Evolutionary conservation across 805 yeast species (phyloP).

Genomic region (Blastobotrys chiropterorum): DNA sequence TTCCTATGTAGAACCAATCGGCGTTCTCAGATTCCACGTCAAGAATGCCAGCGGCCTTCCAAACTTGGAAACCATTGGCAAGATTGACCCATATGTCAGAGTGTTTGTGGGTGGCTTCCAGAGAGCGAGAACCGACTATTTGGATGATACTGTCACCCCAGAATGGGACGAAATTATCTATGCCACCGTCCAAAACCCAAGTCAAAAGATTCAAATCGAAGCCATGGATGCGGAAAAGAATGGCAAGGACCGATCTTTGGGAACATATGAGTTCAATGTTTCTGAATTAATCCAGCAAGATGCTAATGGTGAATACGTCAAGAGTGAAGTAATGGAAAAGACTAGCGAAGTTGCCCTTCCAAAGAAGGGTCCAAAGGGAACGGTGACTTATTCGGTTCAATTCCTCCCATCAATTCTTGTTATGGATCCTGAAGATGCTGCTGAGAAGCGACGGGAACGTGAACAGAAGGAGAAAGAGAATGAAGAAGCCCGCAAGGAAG

Average conservation of each 20-base stretch:
- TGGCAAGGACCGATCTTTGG: slow-evolving; percentile 81
- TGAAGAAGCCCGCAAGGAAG: slow-evolving; percentile 11
- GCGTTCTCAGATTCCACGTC: slow-evolving; percentile 70
- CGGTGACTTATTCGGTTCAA: slow-evolving; percentile 61
- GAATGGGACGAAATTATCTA: slow-evolving; percentile 79
- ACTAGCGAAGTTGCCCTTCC: slow-evolving; percentile 60
- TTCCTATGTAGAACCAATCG: slow-evolving; percentile 90
- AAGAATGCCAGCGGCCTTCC: slow-evolving; percentile 67
- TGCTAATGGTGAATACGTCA: slow-evolving; percentile 51
- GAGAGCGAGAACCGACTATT: slow-evolving; percentile 68
- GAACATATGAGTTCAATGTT: slow-evolving; percentile 67
- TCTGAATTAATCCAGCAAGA: slow-evolving; percentile 59
- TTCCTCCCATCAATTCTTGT: slow-evolving; percentile 83
- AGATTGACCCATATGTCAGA: slow-evolving; percentile 86
- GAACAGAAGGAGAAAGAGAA: slow-evolving; percentile 33
- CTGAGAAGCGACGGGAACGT: slow-evolving; percentile 45
- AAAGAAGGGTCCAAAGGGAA: slow-evolving; percentile 78
- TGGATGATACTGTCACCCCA: slow-evolving; percentile 66
- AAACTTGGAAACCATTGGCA: slow-evolving; percentile 84
- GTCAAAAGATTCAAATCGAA: slow-evolving; percentile 77
- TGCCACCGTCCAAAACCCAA: slow-evolving; percentile 73
- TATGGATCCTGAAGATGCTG: slow-evolving; percentile 66
- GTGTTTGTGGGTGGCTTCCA: slow-evolving; percentile 70
- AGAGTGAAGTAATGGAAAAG: slow-evolving; percentile 50
- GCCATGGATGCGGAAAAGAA: slow-evolving; percentile 84